phyloP scores from a whole-genome alignment of 2,329 filamentous ascomycete species.

The Sordariomycetes sp. region DNA sequence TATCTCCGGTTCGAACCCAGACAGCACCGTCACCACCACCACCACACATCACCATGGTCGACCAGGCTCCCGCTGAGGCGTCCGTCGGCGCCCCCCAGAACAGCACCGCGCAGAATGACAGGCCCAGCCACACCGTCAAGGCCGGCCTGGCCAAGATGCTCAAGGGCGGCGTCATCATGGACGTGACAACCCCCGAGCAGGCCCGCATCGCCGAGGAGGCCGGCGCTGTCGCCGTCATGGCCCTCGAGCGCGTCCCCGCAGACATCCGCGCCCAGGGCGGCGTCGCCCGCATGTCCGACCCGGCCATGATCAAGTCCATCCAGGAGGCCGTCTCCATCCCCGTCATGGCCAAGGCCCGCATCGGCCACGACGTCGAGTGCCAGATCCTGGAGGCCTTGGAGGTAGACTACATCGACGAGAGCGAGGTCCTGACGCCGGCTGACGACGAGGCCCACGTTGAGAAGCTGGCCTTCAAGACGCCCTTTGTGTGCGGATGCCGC shows the following conservation, averaged over 20 bases:
- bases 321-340: conserved; percentile 92
- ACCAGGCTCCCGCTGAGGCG: conserved; percentile 15
- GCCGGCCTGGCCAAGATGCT: conserved; percentile 94
- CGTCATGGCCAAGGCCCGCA: conserved; percentile 98
- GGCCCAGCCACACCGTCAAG: conserved; percentile 75
- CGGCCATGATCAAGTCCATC: conserved; percentile 88
- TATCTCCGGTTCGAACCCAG: too few relatives aligned
- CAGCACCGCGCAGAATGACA: conserved; percentile 25
- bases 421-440: conserved; percentile 92
- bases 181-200: conserved; percentile 88
- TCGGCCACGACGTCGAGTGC: conserved; percentile 96
- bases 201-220: conserved; percentile 96
- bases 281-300: conserved; percentile 95
- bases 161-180: conserved; percentile 99
- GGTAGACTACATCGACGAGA: conserved; percentile 97
- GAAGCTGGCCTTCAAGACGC: conserved; percentile 72
- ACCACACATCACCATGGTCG: conserved; percentile 18
- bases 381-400: conserved; percentile 94
- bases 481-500: conserved; percentile 94
- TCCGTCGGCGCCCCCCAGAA: conserved; percentile 14
- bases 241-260: conserved; percentile 91
- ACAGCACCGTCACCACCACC: conserved; percentile 1
- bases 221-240: conserved; percentile 95
- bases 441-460: conserved; percentile 87
- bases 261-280: conserved; percentile 90